Evolutionary conservation across 805 yeast genomes (phyloP), one percentile per base, ranked within the genome.

Genomic region (Candida montana): DNA sequence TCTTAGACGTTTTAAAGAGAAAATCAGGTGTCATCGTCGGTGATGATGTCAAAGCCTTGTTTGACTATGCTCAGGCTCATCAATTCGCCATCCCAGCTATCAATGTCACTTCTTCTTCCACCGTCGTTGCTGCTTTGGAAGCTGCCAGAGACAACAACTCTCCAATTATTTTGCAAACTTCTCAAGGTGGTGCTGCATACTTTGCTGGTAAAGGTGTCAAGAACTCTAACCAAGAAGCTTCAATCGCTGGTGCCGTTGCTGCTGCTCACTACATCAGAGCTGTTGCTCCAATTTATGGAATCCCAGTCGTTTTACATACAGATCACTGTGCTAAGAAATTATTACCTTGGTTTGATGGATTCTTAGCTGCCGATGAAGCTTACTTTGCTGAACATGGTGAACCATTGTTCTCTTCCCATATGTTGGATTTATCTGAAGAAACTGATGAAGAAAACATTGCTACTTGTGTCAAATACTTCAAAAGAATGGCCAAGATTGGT

Each of bases 121-220:
- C 97, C 51, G 98, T 82, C 45, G 84, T 88, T 65, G 96, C 97
- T 58, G 96, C 97, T 49, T 75, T 93, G 61, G 95, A 93, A 71
- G 96, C 97, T 52, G 96, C 97, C 48, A 87, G 95, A 70, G 97
- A 93, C 71, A 77, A 74, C 73, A 78, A 83, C 57, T 79, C 96
- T 49, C 99, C 99, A 74, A 89, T 93, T 72, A 87, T 93, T 67
- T 74, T 93, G 65, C 99, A 93, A 75, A 81, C 91, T 57, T 91
- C 98, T 48, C 89, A 93, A 71, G 99, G 99, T 75, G 99, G 99
- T 77, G 95, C 99, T 57, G 98, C 98, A 52, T 93, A 81, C 87
- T 93, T 93, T 67, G 99, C 99, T 53, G 99, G 99, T 75, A 93
- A 93, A 81, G 99, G 98, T 75, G 89, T 93, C 57, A 76, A 78